Percentiles rank a stretch among this genome's conserved stretches.
phyloP scores from a whole-genome alignment of 1,284 basidiomycete genomes.

The Bjerkandera adusta region DNA sequence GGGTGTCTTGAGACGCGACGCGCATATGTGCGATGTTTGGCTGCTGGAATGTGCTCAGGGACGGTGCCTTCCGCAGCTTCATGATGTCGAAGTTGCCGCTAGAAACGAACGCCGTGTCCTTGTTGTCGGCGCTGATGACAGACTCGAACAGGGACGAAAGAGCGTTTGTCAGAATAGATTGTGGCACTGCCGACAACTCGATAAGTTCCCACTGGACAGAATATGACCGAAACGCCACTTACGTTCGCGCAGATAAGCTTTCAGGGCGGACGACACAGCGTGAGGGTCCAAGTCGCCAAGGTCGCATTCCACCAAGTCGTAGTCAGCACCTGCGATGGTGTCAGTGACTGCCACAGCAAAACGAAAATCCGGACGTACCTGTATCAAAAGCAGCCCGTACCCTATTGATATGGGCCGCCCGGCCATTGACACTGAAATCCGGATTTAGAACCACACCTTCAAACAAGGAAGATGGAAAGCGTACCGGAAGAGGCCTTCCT shows the following conservation, averaged over 20 bases:
- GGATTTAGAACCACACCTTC: background rate
- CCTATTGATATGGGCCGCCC: constrained; percentile 71
- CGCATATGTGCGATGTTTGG: constrained; percentile 58
- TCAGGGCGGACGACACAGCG: constrained; percentile 85
- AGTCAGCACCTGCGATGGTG: constrained; percentile 78
- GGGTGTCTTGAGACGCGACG: constrained; percentile 53
- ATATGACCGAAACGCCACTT: constrained; percentile 35
- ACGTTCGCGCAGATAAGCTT: constrained; percentile 80
- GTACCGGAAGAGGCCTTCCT: constrained; percentile 82
- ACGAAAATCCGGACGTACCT: too few relatives aligned
- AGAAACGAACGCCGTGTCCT: constrained; percentile 30
- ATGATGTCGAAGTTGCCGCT: constrained; percentile 2
- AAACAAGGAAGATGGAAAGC: background rate
- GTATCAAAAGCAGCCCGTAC: constrained; percentile 82
- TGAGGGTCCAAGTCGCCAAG: constrained; percentile 89
- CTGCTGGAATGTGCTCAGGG: constrained; percentile 71
- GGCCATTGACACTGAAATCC: constrained; percentile 61
- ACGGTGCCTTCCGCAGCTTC: constrained; percentile 68
- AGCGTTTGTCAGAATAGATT: constrained; percentile 71
- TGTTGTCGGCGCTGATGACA: constrained; percentile 56
- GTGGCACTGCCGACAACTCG: constrained; percentile 58
- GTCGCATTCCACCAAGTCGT: constrained; percentile 70
- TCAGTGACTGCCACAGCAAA: constrained; percentile 11
- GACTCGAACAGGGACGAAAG: constrained; percentile 76
- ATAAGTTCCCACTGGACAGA: too few relatives aligned